Evolutionary conservation across 352 stramenopile genomes (phyloP).

Genomic region (Saprolegnia parasitica): DNA sequence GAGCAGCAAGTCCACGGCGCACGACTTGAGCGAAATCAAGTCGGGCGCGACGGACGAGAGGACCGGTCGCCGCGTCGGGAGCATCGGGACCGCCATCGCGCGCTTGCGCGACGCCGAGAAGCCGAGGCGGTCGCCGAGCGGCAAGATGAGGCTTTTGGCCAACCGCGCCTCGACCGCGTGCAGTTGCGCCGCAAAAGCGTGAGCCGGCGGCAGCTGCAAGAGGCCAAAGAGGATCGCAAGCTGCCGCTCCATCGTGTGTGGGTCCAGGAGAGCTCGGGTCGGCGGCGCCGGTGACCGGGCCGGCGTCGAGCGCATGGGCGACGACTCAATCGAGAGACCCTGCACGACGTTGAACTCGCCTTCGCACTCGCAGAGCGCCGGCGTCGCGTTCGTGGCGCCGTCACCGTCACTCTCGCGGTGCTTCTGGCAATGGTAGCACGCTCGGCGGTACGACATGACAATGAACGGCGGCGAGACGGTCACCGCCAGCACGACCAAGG

Average conservation of each 20-base stretch:
- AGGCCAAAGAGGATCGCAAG: slow-evolving; percentile 7
- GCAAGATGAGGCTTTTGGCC: slow-evolving; percentile 8
- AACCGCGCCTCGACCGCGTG: slow-evolving; percentile 11
- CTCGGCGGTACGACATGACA: slow-evolving; percentile 25
- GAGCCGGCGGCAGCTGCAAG: background rate
- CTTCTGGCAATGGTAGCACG: slow-evolving; percentile 24
- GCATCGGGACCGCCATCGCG: background rate
- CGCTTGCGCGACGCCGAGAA: slow-evolving; percentile 2
- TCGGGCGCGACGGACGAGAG: background rate
- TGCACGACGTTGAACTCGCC: slow-evolving; percentile 26
- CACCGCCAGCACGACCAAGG: background rate
- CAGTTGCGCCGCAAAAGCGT: slow-evolving; percentile 9
- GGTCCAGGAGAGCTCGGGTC: background rate
- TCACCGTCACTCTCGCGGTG: background rate
- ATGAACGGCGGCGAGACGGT: slow-evolving; percentile 19
- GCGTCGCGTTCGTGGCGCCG: background rate
- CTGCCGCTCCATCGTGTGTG: slow-evolving; percentile 6
- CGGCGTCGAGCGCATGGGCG: background rate
- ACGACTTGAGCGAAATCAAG: background rate
- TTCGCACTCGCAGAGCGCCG: slow-evolving; percentile 19
- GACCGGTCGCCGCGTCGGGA: background rate
- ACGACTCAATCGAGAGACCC: background rate
- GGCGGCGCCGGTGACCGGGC: background rate
- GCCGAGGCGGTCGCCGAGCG: background rate
- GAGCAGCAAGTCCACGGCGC: slow-evolving; percentile 7